phyloP scores from a whole-genome alignment of 2,329 filamentous ascomycete species.

The Stemphylium vesicarium region DNA sequence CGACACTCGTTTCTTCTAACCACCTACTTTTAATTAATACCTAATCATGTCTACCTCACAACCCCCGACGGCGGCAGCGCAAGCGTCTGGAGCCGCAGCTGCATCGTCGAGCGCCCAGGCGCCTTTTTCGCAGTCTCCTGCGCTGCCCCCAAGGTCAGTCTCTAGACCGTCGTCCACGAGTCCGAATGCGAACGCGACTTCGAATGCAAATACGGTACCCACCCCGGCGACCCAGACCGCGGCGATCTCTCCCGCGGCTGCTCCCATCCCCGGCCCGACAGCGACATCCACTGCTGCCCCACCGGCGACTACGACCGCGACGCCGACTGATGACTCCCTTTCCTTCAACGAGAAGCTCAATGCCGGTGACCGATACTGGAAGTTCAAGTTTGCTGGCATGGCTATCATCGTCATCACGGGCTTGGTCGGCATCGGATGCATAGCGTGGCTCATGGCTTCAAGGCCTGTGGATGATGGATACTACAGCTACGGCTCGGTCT shows the following conservation, averaged over 20 bases:
- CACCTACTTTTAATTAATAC: conserved; percentile 1
- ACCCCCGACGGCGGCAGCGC: conserved; percentile 1
- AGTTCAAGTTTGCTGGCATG: conserved; percentile 39
- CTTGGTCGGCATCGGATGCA: conserved; percentile 42
- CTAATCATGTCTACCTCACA: conserved; percentile 21
- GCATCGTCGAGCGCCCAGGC: background rate
- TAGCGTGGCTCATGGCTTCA: conserved; percentile 30
- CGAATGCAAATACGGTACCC: background rate
- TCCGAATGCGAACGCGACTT: background rate
- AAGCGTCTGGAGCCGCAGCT: conserved; percentile 1
- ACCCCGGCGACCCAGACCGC: background rate
- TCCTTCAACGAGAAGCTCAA: conserved; percentile 35
- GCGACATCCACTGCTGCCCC: conserved; percentile 2
- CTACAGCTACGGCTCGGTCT: conserved; percentile 24
- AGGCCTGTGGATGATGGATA: conserved; percentile 1
- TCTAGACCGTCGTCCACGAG: conserved; percentile 8
- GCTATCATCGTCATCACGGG: conserved; percentile 28
- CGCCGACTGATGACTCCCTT: conserved; percentile 12
- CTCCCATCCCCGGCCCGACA: conserved; percentile 6
- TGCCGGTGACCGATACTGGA: conserved; percentile 38
- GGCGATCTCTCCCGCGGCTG: no score
- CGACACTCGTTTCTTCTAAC: conserved; percentile 5
- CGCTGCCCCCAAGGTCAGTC: conserved; percentile 1
- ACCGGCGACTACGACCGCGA: background rate
- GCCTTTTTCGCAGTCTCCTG: background rate